Evolutionary conservation across 306 rosid genomes (phyloP).

Genomic region (Trichosanthes cucumerina): DNA sequence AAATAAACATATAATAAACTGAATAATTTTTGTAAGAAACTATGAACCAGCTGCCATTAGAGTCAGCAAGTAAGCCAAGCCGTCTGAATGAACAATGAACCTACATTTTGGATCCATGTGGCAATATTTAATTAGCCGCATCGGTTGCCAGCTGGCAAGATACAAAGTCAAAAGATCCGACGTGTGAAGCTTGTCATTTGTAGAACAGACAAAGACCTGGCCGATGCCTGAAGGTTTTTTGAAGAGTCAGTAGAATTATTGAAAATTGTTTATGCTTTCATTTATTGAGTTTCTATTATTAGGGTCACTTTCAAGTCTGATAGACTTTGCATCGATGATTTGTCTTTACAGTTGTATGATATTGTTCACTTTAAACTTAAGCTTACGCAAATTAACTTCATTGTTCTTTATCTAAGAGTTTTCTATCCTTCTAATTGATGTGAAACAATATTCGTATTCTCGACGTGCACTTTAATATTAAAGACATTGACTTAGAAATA

Average conservation of each 20-base stretch:
- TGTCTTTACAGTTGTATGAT: background rate
- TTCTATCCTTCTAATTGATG: background rate
- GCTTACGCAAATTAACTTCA: background rate
- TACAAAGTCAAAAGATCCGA: background rate
- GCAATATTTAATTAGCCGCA: background rate
- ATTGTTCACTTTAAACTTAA: background rate
- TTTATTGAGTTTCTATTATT: background rate
- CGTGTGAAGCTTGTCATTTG: background rate
- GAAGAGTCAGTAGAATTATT: constrained; percentile 1
- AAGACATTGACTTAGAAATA: background rate
- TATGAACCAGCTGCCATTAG: constrained; percentile 1
- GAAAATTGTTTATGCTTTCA: background rate
- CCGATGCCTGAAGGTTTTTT: background rate
- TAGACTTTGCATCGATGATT: background rate
- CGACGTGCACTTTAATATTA: background rate
- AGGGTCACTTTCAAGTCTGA: background rate
- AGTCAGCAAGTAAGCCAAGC: constrained; percentile 4
- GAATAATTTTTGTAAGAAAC: background rate
- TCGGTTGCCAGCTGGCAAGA: background rate
- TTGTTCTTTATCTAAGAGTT: too few species aligned
- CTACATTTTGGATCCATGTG: background rate
- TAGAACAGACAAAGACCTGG: background rate
- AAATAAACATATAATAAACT: background rate
- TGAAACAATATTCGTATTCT: background rate
- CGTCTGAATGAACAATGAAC: constrained; percentile 2